Conservation (phyloP, 306 rosid species). For the Arachis hypogaea region DNA sequence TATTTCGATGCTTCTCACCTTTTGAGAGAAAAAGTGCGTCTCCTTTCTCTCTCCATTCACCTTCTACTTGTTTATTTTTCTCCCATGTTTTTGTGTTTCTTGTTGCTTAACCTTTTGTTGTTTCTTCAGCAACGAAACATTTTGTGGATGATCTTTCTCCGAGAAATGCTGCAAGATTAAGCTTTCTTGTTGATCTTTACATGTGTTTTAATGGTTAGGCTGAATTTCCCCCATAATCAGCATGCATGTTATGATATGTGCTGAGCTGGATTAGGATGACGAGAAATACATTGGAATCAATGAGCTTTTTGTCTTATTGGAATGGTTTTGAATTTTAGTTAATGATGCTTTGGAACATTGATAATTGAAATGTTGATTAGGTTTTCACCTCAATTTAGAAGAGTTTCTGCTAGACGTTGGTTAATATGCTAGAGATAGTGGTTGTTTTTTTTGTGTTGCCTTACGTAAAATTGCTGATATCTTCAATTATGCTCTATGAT, state of each 20-base stretch:
- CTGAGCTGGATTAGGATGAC: conserved; percentile 17
- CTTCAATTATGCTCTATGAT: conserved; percentile 15
- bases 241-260: conserved; percentile 37
- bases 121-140: conserved; percentile 16
- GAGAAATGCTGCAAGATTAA: conserved; percentile 18
- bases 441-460: not conserved
- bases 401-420: conserved; percentile 19
- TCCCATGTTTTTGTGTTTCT: conserved; percentile 13
- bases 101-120: not conserved
- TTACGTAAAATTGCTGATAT: conserved; percentile 3
- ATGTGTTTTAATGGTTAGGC: conserved; percentile 37
- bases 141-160: conserved; percentile 42
- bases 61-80: conserved; percentile 4
- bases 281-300: conserved; percentile 2
- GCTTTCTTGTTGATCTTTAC: conserved; percentile 26
- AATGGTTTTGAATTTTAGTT: conserved; percentile 32
- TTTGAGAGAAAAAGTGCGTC: conserved; percentile 74
- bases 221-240: conserved; percentile 38
- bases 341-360: conserved; percentile 28
- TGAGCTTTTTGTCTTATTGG: conserved; percentile 17
- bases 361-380: conserved; percentile 16
- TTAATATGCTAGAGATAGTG: conserved; percentile 16
- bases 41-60: conserved; percentile 32
- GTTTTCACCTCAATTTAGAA: conserved; percentile 11
- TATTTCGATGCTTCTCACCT: conserved; percentile 73